These are phyloP conservation scores for Neonectria ditissima DNA, from an alignment of 2,329 filamentous ascomycete genomes.

Conservation along the genomic window DNA sequence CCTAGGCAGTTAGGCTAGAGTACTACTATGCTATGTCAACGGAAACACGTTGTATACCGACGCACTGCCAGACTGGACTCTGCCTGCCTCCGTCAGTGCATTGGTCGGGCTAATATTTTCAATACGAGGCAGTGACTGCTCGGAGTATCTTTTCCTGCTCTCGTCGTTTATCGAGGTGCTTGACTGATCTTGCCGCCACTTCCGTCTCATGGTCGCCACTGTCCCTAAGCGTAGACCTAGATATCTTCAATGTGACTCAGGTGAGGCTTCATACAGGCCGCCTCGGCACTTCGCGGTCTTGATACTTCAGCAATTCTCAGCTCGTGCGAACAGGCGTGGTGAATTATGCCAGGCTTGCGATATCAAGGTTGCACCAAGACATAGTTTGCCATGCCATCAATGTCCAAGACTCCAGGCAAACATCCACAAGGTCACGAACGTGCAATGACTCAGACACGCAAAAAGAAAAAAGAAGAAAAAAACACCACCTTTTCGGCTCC, in stretches of 20 bases:
- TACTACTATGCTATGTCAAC: neutral
- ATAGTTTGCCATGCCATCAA: neutral
- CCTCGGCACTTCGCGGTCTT: neutral
- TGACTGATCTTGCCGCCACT: neutral
- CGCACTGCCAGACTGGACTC: neutral
- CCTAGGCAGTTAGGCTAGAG: neutral
- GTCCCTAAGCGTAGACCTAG: neutral
- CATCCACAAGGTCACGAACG: neutral
- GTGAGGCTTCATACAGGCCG: neutral
- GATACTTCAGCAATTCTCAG: neutral
- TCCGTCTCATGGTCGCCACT: neutral
- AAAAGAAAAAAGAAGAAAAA: too few species aligned
- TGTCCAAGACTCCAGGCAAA: neutral
- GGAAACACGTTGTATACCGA: neutral
- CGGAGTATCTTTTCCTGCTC: neutral
- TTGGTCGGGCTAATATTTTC: neutral
- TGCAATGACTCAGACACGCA: neutral
- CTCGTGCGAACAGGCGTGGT: neutral
- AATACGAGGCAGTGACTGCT: neutral
- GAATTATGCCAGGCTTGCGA: neutral
- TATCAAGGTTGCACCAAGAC: neutral
- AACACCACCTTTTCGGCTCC: too few species aligned
- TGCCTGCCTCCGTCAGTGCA: neutral
- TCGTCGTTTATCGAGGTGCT: neutral
- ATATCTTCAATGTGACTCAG: neutral